Percentiles rank a stretch among this genome's conserved stretches.
phyloP scores from a whole-genome alignment of 1,284 basidiomycete genomes.

The Rhodotorula sp. region DNA sequence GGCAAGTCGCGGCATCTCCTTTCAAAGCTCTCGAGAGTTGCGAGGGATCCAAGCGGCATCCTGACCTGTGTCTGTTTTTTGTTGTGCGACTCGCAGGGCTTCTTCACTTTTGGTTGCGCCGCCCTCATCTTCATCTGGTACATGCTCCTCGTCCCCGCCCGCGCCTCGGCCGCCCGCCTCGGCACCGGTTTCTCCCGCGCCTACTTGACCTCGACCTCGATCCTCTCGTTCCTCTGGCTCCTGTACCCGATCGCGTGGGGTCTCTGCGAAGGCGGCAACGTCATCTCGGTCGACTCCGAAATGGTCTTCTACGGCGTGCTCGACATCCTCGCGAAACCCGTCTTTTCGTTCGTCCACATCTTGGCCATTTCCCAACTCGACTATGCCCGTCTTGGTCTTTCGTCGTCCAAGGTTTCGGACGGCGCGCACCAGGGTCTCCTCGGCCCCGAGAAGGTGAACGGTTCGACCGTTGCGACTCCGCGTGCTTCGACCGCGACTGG shows the following conservation, averaged over 20 bases:
- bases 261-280: slow-evolving; percentile 55
- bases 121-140: slow-evolving; percentile 58
- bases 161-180: slow-evolving; percentile 51
- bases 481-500: slow-evolving; percentile 12
- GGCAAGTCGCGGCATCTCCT: neutral
- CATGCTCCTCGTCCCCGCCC: slow-evolving; percentile 48
- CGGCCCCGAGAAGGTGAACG: slow-evolving; percentile 8
- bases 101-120: slow-evolving; percentile 52
- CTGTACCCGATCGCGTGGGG: slow-evolving; percentile 57
- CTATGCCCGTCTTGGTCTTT: neutral
- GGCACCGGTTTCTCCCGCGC: slow-evolving; percentile 51
- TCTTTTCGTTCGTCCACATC: slow-evolving; percentile 50
- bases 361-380: neutral
- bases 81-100: slow-evolving; percentile 57
- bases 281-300: slow-evolving; percentile 51
- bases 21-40: neutral
- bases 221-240: slow-evolving; percentile 57
- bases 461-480: slow-evolving; percentile 18
- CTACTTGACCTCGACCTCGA: slow-evolving; percentile 52
- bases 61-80: neutral
- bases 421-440: slow-evolving; percentile 26
- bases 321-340: slow-evolving; percentile 60
- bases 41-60: neutral
- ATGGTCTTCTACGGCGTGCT: slow-evolving; percentile 57
- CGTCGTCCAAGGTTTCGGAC: slow-evolving; percentile 26